These are phyloP conservation scores for Xylaria venustula DNA, from an alignment of 495 filamentous ascomycete genomes.

Conservation along the genomic window DNA sequence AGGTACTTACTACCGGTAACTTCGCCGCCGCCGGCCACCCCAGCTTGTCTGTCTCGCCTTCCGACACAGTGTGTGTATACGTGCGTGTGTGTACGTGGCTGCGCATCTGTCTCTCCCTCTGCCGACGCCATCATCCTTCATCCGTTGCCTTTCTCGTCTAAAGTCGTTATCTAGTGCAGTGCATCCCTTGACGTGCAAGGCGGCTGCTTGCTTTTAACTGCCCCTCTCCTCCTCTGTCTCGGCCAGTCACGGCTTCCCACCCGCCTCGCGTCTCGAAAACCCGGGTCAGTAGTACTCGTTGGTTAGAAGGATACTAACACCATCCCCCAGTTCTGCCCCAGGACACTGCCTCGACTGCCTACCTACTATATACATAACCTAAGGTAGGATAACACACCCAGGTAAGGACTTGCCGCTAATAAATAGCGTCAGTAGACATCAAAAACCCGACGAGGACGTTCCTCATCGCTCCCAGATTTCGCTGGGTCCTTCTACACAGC, in stretches of 20 bases:
- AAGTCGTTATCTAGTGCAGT: background rate
- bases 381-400: background rate
- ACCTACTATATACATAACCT: too few species aligned
- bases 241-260: background rate
- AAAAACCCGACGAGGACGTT: background rate
- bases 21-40: too few species aligned
- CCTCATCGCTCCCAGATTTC: background rate
- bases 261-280: too few species aligned
- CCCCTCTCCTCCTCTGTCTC: background rate
- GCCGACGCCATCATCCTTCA: background rate
- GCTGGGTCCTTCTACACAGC: background rate
- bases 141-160: background rate
- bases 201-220: background rate
- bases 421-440: background rate
- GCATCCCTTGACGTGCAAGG: background rate
- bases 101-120: background rate
- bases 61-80: background rate
- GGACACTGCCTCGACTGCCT: too few species aligned
- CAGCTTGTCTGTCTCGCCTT: background rate
- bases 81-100: background rate
- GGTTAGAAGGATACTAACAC: too few species aligned
- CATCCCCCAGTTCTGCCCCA: too few species aligned
- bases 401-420: slow-evolving; percentile 1
- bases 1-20: too few species aligned
- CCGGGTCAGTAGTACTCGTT: too few species aligned